Evolutionary conservation across 768 basidiomycete species (phyloP).

Genomic region (Hebeloma cylindrosporum): DNA sequence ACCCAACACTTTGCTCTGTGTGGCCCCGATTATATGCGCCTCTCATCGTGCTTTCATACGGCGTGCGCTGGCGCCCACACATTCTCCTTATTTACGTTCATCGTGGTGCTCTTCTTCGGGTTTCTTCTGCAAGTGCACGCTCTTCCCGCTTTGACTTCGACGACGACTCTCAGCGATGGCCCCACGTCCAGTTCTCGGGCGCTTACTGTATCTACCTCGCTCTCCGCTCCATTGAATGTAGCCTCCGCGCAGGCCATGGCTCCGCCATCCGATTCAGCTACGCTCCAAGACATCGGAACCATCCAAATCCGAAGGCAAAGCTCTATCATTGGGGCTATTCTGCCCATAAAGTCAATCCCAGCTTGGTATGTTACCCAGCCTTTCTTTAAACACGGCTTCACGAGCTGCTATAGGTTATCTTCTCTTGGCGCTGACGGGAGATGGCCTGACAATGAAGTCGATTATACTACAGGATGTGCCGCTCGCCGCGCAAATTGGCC

Average conservation of each 20-base stretch:
- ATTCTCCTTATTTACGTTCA: no score
- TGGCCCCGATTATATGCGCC: no score
- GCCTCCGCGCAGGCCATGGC: constrained; percentile 21
- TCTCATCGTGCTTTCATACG: no score
- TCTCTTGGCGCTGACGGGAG: constrained; percentile 49
- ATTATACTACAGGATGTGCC: constrained; percentile 62
- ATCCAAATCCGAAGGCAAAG: constrained; percentile 37
- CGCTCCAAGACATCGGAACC: constrained; percentile 20
- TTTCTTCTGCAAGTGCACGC: no score
- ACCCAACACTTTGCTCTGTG: no score
- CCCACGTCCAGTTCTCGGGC: no score
- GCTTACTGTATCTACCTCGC: no score
- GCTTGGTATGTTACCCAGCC: constrained; percentile 32
- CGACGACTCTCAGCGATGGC: no score
- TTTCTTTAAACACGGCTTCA: background rate
- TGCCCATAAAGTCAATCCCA: constrained; percentile 32
- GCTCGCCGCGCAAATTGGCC: constrained; percentile 72
- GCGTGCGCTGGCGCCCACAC: no score
- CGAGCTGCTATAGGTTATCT: constrained; percentile 36
- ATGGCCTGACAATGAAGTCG: constrained; percentile 55
- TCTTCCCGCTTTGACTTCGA: no score
- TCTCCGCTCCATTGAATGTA: no score
- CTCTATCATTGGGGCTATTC: constrained; percentile 40
- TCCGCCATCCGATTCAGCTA: constrained; percentile 18
- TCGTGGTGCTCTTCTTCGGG: no score